A percentile compares a stretch with the other conserved stretches of the same genome.
Evolutionary conservation across 2,329 filamentous ascomycete species (phyloP).

Genomic region (Clonostachys chloroleuca): DNA sequence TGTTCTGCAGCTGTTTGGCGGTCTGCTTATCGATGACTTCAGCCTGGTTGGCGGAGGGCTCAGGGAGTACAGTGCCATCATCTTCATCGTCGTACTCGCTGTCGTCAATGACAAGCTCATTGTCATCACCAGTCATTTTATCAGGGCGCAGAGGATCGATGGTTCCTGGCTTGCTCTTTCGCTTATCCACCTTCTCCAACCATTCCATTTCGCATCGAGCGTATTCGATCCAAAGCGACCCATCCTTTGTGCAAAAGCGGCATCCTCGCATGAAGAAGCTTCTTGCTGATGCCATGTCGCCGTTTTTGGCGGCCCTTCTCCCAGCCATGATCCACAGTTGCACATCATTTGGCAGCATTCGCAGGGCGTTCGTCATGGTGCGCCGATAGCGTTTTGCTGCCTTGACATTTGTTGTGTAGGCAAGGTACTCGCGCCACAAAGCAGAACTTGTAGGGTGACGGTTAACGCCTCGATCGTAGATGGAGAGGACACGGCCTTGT

Average conservation of each 20-base stretch:
- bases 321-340: slow-evolving; percentile 86
- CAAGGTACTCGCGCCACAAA: slow-evolving; percentile 88
- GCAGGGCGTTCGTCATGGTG: slow-evolving; percentile 64
- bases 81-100: slow-evolving; percentile 36
- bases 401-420: slow-evolving; percentile 68
- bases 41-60: slow-evolving; percentile 31
- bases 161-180: slow-evolving; percentile 50
- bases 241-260: slow-evolving; percentile 77
- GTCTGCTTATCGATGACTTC: slow-evolving; percentile 42
- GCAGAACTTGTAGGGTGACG: slow-evolving; percentile 78
- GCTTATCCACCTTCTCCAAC: slow-evolving; percentile 70
- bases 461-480: slow-evolving; percentile 80
- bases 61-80: slow-evolving; percentile 35
- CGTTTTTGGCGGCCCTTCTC: slow-evolving; percentile 70
- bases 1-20: slow-evolving; percentile 56
- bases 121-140: slow-evolving; percentile 38
- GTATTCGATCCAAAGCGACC: slow-evolving; percentile 82
- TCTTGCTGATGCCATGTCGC: slow-evolving; percentile 82
- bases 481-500: slow-evolving; percentile 79
- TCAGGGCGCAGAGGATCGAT: slow-evolving; percentile 38
- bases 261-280: slow-evolving; percentile 85
- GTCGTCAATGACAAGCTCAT: slow-evolving; percentile 38
- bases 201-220: slow-evolving; percentile 90
- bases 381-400: slow-evolving; percentile 63
- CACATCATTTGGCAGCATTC: slow-evolving; percentile 79